These are phyloP conservation scores for Moricandia moricandioides DNA, from an alignment of 345 rosid species.

Conservation along the genomic window DNA sequence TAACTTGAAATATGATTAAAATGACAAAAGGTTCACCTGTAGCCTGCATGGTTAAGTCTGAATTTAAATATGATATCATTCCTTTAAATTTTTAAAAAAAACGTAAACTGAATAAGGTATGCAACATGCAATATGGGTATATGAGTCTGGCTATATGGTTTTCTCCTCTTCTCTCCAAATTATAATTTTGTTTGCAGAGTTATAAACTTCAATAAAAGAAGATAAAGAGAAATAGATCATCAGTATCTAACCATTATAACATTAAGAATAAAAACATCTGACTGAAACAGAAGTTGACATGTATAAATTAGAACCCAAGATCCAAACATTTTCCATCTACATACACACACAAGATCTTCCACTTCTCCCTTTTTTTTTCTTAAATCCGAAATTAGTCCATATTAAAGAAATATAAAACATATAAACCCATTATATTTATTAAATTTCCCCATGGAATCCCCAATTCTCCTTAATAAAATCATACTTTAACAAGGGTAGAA, in stretches of 20 bases:
- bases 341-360: neutral
- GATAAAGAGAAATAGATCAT: neutral
- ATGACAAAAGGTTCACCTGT: neutral
- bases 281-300: slow-evolving; percentile 5
- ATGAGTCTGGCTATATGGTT: neutral
- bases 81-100: neutral
- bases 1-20: neutral
- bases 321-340: slow-evolving; percentile 16
- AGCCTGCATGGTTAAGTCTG: neutral
- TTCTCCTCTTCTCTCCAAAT: neutral
- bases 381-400: neutral
- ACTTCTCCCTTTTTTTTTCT: neutral
- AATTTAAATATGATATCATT: neutral
- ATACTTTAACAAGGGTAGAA: slow-evolving; percentile 31
- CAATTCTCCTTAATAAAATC: neutral
- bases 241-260: slow-evolving; percentile 5
- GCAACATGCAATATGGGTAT: neutral
- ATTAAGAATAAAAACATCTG: neutral
- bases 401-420: neutral
- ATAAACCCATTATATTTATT: neutral
- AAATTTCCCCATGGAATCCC: neutral
- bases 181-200: neutral
- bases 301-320: slow-evolving; percentile 16
- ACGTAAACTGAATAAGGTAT: neutral
- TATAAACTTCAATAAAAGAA: too few relatives aligned